These are phyloP conservation scores for Sporothrix variecibatus DNA, from an alignment of 2,329 filamentous ascomycete species.

Conservation along the genomic window DNA sequence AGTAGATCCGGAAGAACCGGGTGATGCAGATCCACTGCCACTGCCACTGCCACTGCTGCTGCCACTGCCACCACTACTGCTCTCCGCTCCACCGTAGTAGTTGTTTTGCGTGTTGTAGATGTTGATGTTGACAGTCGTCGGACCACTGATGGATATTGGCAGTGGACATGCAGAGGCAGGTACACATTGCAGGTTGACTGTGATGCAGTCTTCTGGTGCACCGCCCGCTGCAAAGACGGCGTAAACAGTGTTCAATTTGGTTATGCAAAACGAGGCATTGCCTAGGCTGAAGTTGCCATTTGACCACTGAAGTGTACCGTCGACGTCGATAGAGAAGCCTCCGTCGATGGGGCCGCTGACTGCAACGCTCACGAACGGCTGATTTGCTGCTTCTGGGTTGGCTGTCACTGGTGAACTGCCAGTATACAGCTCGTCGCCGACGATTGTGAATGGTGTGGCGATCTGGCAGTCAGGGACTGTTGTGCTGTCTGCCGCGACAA, in stretches of 20 bases:
- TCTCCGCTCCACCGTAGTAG: slow-evolving; percentile 12
- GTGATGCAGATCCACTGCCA: too few species aligned
- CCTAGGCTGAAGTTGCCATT: neutral
- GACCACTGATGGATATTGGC: neutral
- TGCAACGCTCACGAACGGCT: too few species aligned
- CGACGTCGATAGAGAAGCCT: neutral
- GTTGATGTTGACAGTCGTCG: slow-evolving; percentile 16
- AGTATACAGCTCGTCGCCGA: neutral
- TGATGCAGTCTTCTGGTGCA: slow-evolving; percentile 8
- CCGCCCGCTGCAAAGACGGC: slow-evolving; percentile 3
- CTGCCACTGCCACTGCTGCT: neutral
- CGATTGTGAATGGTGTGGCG: too few species aligned
- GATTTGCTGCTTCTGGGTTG: too few species aligned
- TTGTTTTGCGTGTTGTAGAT: slow-evolving; percentile 23
- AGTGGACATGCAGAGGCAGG: neutral
- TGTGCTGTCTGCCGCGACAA: too few species aligned
- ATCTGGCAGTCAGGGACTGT: too few species aligned
- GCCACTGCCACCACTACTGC: neutral
- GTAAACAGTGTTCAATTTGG: neutral
- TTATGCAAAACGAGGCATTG: slow-evolving; percentile 11
- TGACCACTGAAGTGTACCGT: slow-evolving; percentile 1
- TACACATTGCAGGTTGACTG: neutral
- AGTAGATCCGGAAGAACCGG: too few species aligned
- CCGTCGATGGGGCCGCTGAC: neutral
- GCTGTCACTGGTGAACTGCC: too few species aligned